Conservation (phyloP, 2,329 filamentous ascomycete species). For the Neofusicoccum laricinum region DNA sequence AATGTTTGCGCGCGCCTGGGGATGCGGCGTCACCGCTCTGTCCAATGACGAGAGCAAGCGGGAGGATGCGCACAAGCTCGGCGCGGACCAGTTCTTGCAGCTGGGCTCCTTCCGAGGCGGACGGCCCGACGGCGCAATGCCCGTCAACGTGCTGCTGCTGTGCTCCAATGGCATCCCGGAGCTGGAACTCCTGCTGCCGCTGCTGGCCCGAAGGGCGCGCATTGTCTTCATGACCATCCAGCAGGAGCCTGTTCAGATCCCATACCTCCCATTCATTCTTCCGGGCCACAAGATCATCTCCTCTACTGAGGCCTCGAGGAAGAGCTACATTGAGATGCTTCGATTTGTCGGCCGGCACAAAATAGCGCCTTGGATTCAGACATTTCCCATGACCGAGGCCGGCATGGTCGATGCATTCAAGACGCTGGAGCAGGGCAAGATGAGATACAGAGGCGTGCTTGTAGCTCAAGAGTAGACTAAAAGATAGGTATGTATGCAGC, state of each 20-base stretch:
- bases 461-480: neutral
- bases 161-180: conserved; percentile 30
- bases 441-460: conserved; percentile 19
- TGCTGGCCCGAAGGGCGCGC: conserved; percentile 29
- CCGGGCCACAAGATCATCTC: conserved; percentile 32
- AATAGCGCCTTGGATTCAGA: conserved; percentile 19
- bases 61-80: conserved; percentile 27
- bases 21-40: conserved; percentile 31
- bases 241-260: conserved; percentile 25
- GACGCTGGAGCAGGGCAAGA: conserved; percentile 11
- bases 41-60: conserved; percentile 22
- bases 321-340: conserved; percentile 15
- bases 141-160: conserved; percentile 27
- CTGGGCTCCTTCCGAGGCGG: neutral
- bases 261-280: conserved; percentile 33
- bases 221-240: conserved; percentile 36
- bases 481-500: neutral
- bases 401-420: conserved; percentile 18
- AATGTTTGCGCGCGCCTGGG: conserved; percentile 33
- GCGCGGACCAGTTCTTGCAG: conserved; percentile 27
- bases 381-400: conserved; percentile 18
- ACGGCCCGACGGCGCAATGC: neutral
- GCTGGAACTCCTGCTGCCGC: conserved; percentile 24
- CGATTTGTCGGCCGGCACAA: conserved; percentile 15
- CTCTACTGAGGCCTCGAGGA: conserved; percentile 23